Evolutionary conservation across 1,284 basidiomycete species (phyloP), one percentile per base, ranked within the genome.

Genomic region (Austroboletus rostrupii): DNA sequence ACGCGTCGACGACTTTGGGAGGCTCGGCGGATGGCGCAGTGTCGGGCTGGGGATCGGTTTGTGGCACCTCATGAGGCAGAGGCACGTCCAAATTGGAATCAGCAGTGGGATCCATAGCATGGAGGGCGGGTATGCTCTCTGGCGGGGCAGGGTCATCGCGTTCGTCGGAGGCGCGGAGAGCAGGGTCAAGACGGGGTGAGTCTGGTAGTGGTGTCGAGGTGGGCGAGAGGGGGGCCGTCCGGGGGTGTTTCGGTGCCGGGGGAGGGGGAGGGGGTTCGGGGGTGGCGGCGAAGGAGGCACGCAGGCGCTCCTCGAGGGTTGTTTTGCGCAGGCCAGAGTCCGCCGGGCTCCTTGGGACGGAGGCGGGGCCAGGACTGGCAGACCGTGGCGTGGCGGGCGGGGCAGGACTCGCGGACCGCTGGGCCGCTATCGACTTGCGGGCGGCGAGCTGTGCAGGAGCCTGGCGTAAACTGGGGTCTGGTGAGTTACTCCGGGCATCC

Each of bases 301-400:
- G 77, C 14, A 90, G 68, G 42, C 88, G 76, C 49, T 90, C 87
- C 66, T 90, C 87, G 0, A 90, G 71, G 11, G 77, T 83, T n/a
- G 74, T 71, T 62, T 80, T 82, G 49, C 70, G 69, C 23, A 26
- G 23, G 23, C 23, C 23, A 50, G 53, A 31, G 31, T 70, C 56
- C 36, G 37, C 43, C 10, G 47, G 47, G 43, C 50, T 58, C 52
- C 45, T 60, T 6, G 59, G 31, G 28, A 53, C 42, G 12, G 69
- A 56, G 29, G 68, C 59, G 14, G 61, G 53, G 36, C 56, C 49
- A n/a, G 70, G 60, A 45, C 64, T 70, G 17, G 56, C 55, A 44
- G 63, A 61, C 10, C 66, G 57, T 23, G 62, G 16, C 56, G 57
- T 50, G 53, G 74, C 70, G 55, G 23, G 23, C 9, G 71, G 76